Evolutionary conservation across 108 stramenopile genomes (phyloP).

Genomic region (Nitzschia putrida): DNA sequence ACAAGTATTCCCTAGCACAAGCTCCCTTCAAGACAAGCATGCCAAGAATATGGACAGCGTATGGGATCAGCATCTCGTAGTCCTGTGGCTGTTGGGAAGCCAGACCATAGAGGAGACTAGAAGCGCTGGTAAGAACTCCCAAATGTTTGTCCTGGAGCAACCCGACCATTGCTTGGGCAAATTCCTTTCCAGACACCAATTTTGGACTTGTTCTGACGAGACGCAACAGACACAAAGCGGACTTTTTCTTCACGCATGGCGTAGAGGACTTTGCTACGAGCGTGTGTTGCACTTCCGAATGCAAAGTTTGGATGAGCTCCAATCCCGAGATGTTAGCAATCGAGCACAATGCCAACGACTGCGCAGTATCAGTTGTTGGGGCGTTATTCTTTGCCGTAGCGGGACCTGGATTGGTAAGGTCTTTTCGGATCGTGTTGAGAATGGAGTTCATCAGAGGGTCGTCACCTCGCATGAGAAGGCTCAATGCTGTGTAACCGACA

Average conservation of each 20-base stretch:
- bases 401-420: slow-evolving; percentile 64
- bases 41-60: slow-evolving; percentile 88
- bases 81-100: slow-evolving; percentile 73
- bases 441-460: slow-evolving; percentile 89
- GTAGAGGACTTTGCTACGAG: slow-evolving; percentile 79
- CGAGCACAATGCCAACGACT: slow-evolving; percentile 80
- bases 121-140: slow-evolving; percentile 88
- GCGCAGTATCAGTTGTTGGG: slow-evolving; percentile 66
- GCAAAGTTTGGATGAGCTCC: slow-evolving; percentile 85
- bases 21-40: slow-evolving; percentile 86
- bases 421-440: slow-evolving; percentile 86
- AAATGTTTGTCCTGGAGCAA: slow-evolving; percentile 91
- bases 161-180: slow-evolving; percentile 79
- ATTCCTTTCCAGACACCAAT: slow-evolving; percentile 80
- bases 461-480: slow-evolving; percentile 84
- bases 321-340: slow-evolving; percentile 87
- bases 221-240: slow-evolving; percentile 90
- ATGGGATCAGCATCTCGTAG: slow-evolving; percentile 88
- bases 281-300: slow-evolving; percentile 84
- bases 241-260: slow-evolving; percentile 93
- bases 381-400: slow-evolving; percentile 59
- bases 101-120: slow-evolving; percentile 87
- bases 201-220: slow-evolving; percentile 88
- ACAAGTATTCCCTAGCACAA: slow-evolving; percentile 90
- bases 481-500: slow-evolving; percentile 95